Conservation (phyloP, 2,329 filamentous ascomycete genomes). For the Myriosclerotinia scirpicola region DNA sequence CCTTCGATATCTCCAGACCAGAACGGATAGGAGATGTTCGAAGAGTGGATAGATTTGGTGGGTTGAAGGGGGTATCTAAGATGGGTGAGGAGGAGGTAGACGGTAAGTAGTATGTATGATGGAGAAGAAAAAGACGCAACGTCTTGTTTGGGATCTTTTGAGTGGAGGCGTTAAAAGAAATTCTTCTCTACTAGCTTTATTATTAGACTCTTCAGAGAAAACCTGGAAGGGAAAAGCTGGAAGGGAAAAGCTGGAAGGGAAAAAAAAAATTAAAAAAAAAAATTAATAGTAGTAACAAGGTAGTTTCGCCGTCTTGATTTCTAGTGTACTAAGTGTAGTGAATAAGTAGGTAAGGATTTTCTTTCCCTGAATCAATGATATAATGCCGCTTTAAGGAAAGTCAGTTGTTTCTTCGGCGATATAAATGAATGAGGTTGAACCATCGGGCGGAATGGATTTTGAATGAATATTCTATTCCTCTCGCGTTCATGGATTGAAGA, state of each 20-base stretch:
- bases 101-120: slow-evolving; percentile 7
- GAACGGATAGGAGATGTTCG: slow-evolving; percentile 2
- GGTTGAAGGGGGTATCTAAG: not conserved
- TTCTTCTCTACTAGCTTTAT: not conserved
- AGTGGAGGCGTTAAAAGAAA: slow-evolving; percentile 18
- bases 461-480: slow-evolving; percentile 2
- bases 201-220: slow-evolving; percentile 16
- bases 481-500: slow-evolving; percentile 11
- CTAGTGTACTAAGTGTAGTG: slow-evolving; percentile 19
- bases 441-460: not conserved
- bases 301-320: not conserved
- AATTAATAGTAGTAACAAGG: not conserved
- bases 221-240: no score
- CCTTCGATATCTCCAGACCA: slow-evolving; percentile 9
- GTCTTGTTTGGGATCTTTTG: not conserved
- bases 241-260: no score
- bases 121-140: slow-evolving; percentile 2
- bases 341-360: slow-evolving; percentile 15
- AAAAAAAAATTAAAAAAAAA: slow-evolving; percentile 8
- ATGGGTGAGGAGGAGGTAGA: no score
- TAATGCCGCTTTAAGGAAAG: slow-evolving; percentile 12
- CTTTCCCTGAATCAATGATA: slow-evolving; percentile 10
- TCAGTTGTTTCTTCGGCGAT: not conserved
- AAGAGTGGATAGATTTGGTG: slow-evolving; percentile 13
- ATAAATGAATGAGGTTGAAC: not conserved